Conservation (phyloP, 2,329 filamentous ascomycete genomes). For the Paraphoma chrysanthemicola region DNA sequence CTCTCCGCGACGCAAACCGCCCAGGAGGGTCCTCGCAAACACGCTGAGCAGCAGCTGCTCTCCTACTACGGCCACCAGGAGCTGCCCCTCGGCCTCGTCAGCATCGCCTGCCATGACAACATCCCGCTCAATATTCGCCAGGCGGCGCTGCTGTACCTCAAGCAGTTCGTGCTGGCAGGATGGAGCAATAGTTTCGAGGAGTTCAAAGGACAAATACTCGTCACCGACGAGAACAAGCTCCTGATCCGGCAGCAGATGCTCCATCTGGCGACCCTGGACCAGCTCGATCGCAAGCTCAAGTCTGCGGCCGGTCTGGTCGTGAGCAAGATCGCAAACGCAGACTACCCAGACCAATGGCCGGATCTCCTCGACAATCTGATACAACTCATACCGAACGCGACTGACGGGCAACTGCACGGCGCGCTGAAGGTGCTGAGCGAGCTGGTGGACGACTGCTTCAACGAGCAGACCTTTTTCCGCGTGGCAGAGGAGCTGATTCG, state of each 20-base stretch:
- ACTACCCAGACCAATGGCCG: constrained; percentile 97
- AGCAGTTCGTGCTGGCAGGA: constrained; percentile 81
- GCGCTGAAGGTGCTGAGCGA: constrained; percentile 87
- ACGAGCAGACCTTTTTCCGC: constrained; percentile 92
- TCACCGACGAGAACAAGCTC: constrained; percentile 75
- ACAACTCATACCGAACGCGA: constrained; percentile 75
- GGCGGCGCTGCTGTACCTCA: constrained; percentile 78
- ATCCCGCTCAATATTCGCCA: constrained; percentile 80
- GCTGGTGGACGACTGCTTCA: constrained; percentile 91
- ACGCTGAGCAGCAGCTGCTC: constrained; percentile 84
- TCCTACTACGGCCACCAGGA: constrained; percentile 71
- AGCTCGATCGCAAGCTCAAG: constrained; percentile 83
- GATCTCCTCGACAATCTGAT: constrained; percentile 82
- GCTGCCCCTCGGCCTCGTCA: constrained; percentile 80
- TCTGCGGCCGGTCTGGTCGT: constrained; percentile 86
- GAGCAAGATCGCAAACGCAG: constrained; percentile 90
- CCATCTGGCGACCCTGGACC: constrained; percentile 76
- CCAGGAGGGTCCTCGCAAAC: constrained; percentile 77
- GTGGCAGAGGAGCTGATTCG: constrained; percentile 87
- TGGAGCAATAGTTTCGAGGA: constrained; percentile 83
- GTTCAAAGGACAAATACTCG: constrained; percentile 70
- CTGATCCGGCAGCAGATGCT: constrained; percentile 77
- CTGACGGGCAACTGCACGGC: constrained; percentile 83
- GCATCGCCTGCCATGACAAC: constrained; percentile 78
- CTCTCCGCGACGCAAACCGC: constrained; percentile 85